Base-by-base conservation (phyloP, 495 filamentous ascomycete genomes). In the Neurospora sp. region DNA sequence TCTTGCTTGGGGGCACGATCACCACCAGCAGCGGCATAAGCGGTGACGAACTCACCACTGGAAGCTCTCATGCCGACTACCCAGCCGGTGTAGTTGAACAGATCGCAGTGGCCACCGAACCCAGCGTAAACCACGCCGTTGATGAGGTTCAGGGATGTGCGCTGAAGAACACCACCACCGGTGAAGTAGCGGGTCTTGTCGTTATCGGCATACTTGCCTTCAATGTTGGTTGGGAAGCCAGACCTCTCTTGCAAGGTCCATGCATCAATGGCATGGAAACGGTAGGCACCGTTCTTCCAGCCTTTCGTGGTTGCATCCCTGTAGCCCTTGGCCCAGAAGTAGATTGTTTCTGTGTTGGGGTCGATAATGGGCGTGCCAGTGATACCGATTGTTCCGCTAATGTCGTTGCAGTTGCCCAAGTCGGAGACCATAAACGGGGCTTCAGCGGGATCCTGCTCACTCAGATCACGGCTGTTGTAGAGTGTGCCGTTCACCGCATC, bases 311-410 rank as follows among this genome's bases (percentile, higher is more conserved):
- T 73, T 35, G 74, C 66, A 40, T 77, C 76, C 18, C 70, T 80
- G 70, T 85, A 85, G n/a, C 78, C 79, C 75, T 85, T 85, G 5
- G 82, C 76, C 70, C 75, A 84, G 40, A 85, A 82, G 75, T 83
- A 85, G 10, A 79, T 74, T 39, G 79, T 83, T 69, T 82, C 81
- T 3, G 82, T 82, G 38, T 38, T 42, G 31, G 75, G 75, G 74
- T 84, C 82, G 46, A 85, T 81, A 20, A 82, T 72, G 31, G 80
- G 81, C 9, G 82, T 84, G n/a, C 80, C 83, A 11, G 77, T 79
- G 40, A 83, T 80, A n/a, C 81, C 83, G 72, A 82, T 76, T 11
- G 72, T 70, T 2, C 71, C 76, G 71, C 74, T 75, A 54, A 75
- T 72, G 35, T 75, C 74, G 40, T 75, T 75, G 71, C 74, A 75